These are phyloP conservation scores for Lecanicillium sp. DNA, from an alignment of 2,329 filamentous ascomycete genomes.

Conservation along the genomic window DNA sequence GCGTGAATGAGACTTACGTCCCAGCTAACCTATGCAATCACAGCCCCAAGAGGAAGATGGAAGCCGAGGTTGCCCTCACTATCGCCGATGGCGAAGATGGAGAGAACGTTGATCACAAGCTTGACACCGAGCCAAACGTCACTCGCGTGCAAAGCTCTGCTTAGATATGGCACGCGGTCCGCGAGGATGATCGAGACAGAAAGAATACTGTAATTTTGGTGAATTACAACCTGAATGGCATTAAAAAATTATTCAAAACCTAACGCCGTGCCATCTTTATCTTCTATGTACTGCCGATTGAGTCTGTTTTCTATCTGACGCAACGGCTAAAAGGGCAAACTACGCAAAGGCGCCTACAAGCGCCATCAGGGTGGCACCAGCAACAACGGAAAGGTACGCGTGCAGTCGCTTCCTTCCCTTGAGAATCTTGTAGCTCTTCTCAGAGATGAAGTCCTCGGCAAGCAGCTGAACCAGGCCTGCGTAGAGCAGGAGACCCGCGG, in stretches of 20 bases:
- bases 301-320: neutral
- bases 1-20: too few species aligned
- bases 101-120: neutral
- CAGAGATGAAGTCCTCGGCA: constrained; percentile 75
- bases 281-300: neutral
- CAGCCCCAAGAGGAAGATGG: constrained; percentile 12
- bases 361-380: constrained; percentile 63
- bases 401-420: constrained; percentile 55
- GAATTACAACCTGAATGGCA: neutral
- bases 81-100: neutral
- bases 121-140: constrained; percentile 2
- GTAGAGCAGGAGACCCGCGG: constrained; percentile 72
- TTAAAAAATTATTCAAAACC: neutral
- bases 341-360: constrained; percentile 67
- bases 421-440: constrained; percentile 65
- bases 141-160: neutral
- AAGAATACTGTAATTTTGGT: neutral
- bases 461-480: constrained; percentile 79
- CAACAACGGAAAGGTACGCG: constrained; percentile 58
- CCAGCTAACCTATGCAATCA: too few species aligned
- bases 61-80: constrained; percentile 3
- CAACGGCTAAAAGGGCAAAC: neutral
- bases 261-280: constrained; percentile 8
- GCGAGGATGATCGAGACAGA: too few species aligned
- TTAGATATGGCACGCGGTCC: neutral